Conservation (phyloP, 495 filamentous ascomycete genomes). For the Neurospora sp. region DNA sequence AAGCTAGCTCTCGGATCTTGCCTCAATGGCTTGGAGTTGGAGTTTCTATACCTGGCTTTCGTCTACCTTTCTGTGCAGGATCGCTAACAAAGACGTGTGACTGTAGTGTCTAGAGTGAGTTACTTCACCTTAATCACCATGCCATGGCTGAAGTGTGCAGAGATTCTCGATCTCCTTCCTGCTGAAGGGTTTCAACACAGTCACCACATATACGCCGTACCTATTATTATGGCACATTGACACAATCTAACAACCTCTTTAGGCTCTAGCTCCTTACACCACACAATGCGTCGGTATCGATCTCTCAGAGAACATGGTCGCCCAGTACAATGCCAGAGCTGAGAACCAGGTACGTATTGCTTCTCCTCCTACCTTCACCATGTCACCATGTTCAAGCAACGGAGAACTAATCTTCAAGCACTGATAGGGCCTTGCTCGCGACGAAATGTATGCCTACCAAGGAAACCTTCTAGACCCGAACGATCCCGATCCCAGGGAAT, state of each 20-base stretch:
- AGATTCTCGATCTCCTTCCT: background rate
- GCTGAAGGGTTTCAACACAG: background rate
- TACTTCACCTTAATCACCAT: background rate
- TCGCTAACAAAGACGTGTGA: background rate
- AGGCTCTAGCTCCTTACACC: constrained; percentile 51
- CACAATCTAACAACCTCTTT: background rate
- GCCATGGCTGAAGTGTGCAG: background rate
- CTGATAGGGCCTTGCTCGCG: constrained; percentile 30
- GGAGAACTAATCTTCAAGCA: background rate
- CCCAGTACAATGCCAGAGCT: constrained; percentile 42
- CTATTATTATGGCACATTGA: background rate
- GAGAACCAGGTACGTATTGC: constrained; percentile 29
- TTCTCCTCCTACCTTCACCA: background rate
- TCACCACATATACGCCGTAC: background rate
- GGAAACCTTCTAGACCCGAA: constrained; percentile 45
- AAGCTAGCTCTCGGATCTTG: background rate
- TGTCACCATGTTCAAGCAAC: too few relatives aligned
- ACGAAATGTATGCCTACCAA: constrained; percentile 45
- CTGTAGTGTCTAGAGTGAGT: constrained; percentile 8
- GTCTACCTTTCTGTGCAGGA: background rate
- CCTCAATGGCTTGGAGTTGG: background rate
- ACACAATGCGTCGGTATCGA: constrained; percentile 55
- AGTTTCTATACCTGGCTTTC: background rate
- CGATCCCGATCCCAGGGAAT: constrained; percentile 24
- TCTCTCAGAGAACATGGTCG: constrained; percentile 56